Conservation (phyloP, 306 rosid genomes). For the Trifolium repens region DNA sequence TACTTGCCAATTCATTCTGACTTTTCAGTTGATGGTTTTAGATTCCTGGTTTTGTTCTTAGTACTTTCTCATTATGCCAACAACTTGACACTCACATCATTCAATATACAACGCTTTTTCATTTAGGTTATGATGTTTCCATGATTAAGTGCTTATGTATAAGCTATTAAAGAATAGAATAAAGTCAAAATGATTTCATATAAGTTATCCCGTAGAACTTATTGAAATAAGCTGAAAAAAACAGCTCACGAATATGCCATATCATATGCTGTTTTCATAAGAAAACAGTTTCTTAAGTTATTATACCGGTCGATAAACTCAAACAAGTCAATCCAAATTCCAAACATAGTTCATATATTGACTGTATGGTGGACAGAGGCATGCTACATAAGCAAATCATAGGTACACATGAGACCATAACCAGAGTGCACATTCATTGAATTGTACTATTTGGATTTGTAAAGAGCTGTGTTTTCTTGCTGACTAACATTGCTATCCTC, state of each 20-base stretch:
- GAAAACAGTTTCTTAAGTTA: neutral
- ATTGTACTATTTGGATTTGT: constrained; percentile 2
- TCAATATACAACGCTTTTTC: neutral
- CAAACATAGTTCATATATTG: neutral
- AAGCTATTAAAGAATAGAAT: neutral
- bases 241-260: neutral
- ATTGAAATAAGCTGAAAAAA: neutral
- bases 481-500: neutral
- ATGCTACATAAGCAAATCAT: neutral
- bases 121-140: neutral
- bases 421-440: neutral
- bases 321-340: neutral
- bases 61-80: neutral
- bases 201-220: neutral
- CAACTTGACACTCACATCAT: neutral
- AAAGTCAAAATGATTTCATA: neutral
- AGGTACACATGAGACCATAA: neutral
- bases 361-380: neutral
- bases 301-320: neutral
- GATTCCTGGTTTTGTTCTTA: constrained; percentile 15
- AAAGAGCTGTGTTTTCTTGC: neutral
- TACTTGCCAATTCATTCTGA: neutral
- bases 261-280: neutral
- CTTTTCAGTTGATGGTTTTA: neutral
- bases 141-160: neutral